Conservation (phyloP, 306 rosid species). For the Cercis canadensis region DNA sequence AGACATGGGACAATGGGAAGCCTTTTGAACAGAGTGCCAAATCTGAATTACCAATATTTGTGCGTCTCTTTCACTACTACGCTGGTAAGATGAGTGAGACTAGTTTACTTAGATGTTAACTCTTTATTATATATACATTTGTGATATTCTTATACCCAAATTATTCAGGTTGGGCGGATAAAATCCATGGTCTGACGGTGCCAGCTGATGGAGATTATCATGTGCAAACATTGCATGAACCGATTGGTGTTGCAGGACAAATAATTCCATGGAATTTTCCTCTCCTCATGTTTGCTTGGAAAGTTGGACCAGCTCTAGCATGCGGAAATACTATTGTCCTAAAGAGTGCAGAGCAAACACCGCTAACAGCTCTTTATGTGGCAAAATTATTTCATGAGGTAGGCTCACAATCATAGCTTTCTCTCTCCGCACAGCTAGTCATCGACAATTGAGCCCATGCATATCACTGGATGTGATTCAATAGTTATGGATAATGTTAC, state of each 20-base stretch:
- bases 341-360: constrained; percentile 92
- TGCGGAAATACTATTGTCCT: constrained; percentile 86
- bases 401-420: background rate
- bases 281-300: constrained; percentile 90
- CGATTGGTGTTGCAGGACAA: constrained; percentile 96
- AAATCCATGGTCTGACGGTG: constrained; percentile 91
- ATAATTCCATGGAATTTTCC: constrained; percentile 99
- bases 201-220: constrained; percentile 91
- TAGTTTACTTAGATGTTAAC: background rate
- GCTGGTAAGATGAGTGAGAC: constrained; percentile 59
- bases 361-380: constrained; percentile 75
- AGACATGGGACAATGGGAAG: constrained; percentile 92
- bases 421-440: no score
- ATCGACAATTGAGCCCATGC: no score
- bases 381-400: constrained; percentile 88
- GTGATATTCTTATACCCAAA: constrained; percentile 5
- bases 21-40: constrained; percentile 68
- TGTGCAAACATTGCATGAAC: constrained; percentile 86
- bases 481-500: no score
- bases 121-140: background rate
- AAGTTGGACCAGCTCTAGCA: constrained; percentile 97
- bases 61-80: constrained; percentile 81
- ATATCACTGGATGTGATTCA: no score
- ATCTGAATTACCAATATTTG: constrained; percentile 64
- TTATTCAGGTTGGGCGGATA: constrained; percentile 90